Conservation (phyloP, 129 eudicot genomes). For the Glebionis coronaria region DNA sequence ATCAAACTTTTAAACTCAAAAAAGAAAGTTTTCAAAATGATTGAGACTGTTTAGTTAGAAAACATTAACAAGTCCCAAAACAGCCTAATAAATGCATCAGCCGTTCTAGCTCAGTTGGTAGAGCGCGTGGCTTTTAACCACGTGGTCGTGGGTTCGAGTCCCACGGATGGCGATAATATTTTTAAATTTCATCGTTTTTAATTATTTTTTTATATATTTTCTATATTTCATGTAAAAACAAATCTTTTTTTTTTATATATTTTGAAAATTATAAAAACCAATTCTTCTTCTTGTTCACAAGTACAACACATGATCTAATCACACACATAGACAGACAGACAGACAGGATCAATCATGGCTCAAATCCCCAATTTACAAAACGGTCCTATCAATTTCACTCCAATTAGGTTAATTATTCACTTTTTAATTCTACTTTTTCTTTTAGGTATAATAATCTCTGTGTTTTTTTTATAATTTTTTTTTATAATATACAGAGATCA, state of each 20-base stretch:
- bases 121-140: slow-evolving; percentile 99
- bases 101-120: slow-evolving; percentile 79
- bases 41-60: too few relatives aligned
- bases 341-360: slow-evolving; percentile 57
- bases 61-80: too few relatives aligned
- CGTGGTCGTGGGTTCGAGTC: slow-evolving; percentile 99
- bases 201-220: too few relatives aligned
- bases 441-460: not conserved
- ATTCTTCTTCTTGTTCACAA: too few relatives aligned
- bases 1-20: too few relatives aligned
- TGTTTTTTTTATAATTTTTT: slow-evolving; percentile 10
- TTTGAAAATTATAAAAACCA: too few relatives aligned
- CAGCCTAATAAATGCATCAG: too few relatives aligned
- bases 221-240: too few relatives aligned
- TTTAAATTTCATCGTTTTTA: too few relatives aligned
- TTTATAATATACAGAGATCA: slow-evolving; percentile 56
- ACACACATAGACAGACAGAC: too few relatives aligned
- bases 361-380: slow-evolving; percentile 88
- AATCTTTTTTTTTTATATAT: too few relatives aligned
- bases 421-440: not conserved
- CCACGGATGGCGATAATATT: slow-evolving; percentile 48
- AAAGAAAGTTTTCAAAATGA: too few relatives aligned
- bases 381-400: slow-evolving; percentile 73
- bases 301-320: not conserved
- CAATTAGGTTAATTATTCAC: slow-evolving; percentile 42